These are phyloP conservation scores for Pythium myriotylum DNA, from an alignment of 352 stramenopile genomes.

Conservation along the genomic window DNA sequence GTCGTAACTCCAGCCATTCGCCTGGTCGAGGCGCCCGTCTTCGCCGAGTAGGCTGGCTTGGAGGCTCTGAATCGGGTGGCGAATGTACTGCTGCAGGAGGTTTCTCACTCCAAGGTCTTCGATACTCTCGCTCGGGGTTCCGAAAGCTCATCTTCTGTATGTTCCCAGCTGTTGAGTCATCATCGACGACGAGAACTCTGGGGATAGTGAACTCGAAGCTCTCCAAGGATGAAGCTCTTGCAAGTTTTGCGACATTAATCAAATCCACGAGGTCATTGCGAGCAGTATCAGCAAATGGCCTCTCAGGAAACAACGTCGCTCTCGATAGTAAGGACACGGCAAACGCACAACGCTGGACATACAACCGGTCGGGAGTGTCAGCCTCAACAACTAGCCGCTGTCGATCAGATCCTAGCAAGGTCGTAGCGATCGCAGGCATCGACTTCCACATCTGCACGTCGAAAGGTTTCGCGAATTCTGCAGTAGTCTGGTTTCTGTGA, in stretches of 20 bases:
- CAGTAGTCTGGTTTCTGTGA: conserved; percentile 11
- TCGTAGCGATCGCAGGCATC: conserved; percentile 47
- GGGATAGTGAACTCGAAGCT: conserved; percentile 3
- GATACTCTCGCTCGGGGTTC: conserved; percentile 19
- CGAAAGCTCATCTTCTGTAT: background rate
- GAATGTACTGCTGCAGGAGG: background rate
- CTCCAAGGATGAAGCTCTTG: background rate
- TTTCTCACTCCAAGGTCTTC: conserved; percentile 29
- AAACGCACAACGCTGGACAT: conserved; percentile 40
- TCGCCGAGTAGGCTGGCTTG: background rate
- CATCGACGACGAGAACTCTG: conserved; percentile 26
- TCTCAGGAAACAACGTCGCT: conserved; percentile 46
- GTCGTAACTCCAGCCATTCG: conserved; percentile 56
- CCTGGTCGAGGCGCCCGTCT: conserved; percentile 36
- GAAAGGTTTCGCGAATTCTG: conserved; percentile 12
- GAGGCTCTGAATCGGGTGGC: background rate
- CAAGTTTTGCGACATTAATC: conserved; percentile 17
- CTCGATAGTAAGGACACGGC: conserved; percentile 48
- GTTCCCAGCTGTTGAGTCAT: background rate
- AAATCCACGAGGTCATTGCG: conserved; percentile 3
- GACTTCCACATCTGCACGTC: conserved; percentile 39
- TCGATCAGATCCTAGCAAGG: conserved; percentile 27
- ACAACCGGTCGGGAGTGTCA: conserved; percentile 2
- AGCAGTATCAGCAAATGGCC: conserved; percentile 8
- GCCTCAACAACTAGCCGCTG: background rate